Evolutionary conservation across 2,329 filamentous ascomycete species (phyloP), one percentile per base, ranked within the genome.

Genomic region (Colletotrichum eremochloae): DNA sequence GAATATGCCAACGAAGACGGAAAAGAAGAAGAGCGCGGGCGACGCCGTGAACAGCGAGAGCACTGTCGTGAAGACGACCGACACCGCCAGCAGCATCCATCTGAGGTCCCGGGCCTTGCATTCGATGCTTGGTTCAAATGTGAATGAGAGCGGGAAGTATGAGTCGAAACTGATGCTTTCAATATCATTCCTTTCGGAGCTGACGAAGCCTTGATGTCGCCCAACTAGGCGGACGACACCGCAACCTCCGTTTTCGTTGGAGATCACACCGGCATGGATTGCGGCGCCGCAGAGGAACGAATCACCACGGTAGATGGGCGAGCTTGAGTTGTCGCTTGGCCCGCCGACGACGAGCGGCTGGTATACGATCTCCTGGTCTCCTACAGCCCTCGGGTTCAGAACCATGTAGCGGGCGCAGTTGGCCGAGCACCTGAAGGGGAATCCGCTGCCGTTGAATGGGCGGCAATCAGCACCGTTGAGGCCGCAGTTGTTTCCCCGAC

Each of bases 221-320:
- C 95, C 95, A 31, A 93, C 86, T 48, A 96, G 86, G 66, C 89
- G 87, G 42, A 96, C 88, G 3, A 97, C 93, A 69, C 95, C 95
- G 76, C 95, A 97, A 1, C 95, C 95, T 48, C 95, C 95, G 40
- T 88, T 84, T 0, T 85, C 82, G 77, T 95, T 90, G 46, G 89
- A 89, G 72, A 97, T 89, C 76, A 95, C 86, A 29, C 94, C 95
- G 0, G 94, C 91, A 79, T 97, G 95, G 62, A 97, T 93, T 44
- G 94, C 95, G 15, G 95, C 88, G 71, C 91, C 92, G 79, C 95
- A 97, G 67, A 97, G 92, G 82, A 94, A 97, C 18, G 94, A 97
- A 81, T 97, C 95, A 12, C 93, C 94, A 24, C 96, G 92, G 80
- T 98, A 98, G 31, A 93, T 85, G 0, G 92, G 87, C 42, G 57